Base-by-base conservation (phyloP, 2,329 filamentous ascomycete genomes). In the Fusarium phyllophilum region DNA sequence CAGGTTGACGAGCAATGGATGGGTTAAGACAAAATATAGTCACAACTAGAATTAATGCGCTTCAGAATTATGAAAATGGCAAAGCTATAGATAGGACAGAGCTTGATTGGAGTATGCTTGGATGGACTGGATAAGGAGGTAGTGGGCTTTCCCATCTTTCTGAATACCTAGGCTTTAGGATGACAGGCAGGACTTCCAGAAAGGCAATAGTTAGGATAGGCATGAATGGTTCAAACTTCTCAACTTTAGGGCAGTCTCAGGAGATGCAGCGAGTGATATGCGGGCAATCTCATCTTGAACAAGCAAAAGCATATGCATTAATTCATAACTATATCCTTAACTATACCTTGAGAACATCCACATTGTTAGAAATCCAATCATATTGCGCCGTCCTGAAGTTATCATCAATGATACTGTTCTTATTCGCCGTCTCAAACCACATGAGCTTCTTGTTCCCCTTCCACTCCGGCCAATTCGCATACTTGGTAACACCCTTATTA, bases 41-140 rank as follows among this genome's bases (percentile, higher is more conserved):
- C 5, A 1, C 6, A 11, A 3, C 8, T 10, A 14, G 31, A 14
- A 34, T 7, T 3, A 0, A 3, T 33, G 46, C 5, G 7, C 8
- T n/a, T 3, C 13, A 4, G n/a, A 22, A 24, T 14, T 8, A 34
- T 8, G 13, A 20, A 51, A 24, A 51, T 24, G 31, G 48, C 17
- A 2, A 20, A 13, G 6, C 4, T 20, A 20, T 3, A 7, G 22
- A 49, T 3, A 7, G 22, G 33, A 15, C 88, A 26, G 93, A 90
- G 26, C 89, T 89, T 73, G 97, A 94, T 74, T 74, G 94, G 42
- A 99, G 88, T 58, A 98, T 91, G 83, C 96, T 80, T 97, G 97
- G 78, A 98, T 91, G 3, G 96, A 95, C 81, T 98, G 96, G 41
- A 99, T 88, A 9, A 97, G 89, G 9, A 99, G 85, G 80, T 98